Percentiles rank a stretch among this genome's conserved stretches.
Conservation (phyloP, 768 basidiomycete genomes). For the Mycena filopes region DNA sequence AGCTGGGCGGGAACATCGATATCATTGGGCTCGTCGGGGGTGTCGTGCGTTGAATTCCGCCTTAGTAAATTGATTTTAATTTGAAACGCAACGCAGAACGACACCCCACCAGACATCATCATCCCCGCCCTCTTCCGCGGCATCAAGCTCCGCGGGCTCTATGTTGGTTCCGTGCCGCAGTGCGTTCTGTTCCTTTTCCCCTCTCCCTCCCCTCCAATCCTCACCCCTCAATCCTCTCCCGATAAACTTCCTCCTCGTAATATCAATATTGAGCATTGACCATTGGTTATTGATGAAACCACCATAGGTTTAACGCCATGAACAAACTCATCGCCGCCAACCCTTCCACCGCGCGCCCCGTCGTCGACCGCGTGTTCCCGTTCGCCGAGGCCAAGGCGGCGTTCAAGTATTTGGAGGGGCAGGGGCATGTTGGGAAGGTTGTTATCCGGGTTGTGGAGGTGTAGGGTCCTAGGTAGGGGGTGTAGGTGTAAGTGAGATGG, state of each 20-base stretch:
- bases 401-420: constrained; percentile 56
- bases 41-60: constrained; percentile 41
- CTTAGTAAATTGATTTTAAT: background rate
- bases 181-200: too few species aligned
- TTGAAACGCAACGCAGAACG: background rate
- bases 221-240: too few species aligned
- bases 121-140: constrained; percentile 42
- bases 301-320: constrained; percentile 56
- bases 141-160: constrained; percentile 53
- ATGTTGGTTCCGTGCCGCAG: constrained; percentile 57
- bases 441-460: constrained; percentile 48
- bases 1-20: constrained; percentile 44
- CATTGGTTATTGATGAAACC: too few species aligned
- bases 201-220: too few species aligned
- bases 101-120: constrained; percentile 43
- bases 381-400: constrained; percentile 58
- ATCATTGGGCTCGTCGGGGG: constrained; percentile 48
- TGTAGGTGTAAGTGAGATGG: too few species aligned
- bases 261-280: too few species aligned
- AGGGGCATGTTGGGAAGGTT: constrained; percentile 64
- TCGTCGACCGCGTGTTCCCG: constrained; percentile 61
- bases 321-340: constrained; percentile 51
- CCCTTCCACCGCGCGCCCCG: constrained; percentile 50
- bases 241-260: too few species aligned
- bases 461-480: too few species aligned